Evolutionary conservation across 495 filamentous ascomycete genomes (phyloP).

Genomic region (Penicillium paradoxum): DNA sequence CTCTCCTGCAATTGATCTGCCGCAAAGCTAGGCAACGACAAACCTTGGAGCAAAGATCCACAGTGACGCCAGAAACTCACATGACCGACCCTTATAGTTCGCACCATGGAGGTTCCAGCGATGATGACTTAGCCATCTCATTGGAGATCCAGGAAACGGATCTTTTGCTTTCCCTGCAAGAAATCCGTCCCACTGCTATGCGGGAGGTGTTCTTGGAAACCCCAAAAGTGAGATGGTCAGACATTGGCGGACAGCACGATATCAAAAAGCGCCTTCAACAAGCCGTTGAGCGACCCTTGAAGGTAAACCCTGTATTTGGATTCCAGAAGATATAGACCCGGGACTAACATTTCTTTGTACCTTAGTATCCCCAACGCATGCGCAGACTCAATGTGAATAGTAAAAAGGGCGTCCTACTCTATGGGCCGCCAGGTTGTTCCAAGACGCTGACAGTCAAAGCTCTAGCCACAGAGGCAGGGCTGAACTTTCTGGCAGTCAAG

Average conservation of each 20-base stretch:
- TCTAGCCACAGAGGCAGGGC: slow-evolving; percentile 81
- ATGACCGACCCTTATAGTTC: not conserved
- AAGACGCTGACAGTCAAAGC: slow-evolving; percentile 94
- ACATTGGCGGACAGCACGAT: slow-evolving; percentile 83
- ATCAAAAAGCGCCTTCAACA: slow-evolving; percentile 67
- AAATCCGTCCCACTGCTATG: slow-evolving; percentile 77
- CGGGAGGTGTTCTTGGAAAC: slow-evolving; percentile 83
- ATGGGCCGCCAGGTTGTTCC: slow-evolving; percentile 92
- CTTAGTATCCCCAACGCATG: slow-evolving; percentile 55
- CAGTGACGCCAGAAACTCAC: not conserved
- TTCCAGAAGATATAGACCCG: not conserved
- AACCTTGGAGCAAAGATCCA: slow-evolving; percentile 7
- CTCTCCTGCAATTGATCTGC: slow-evolving; percentile 44
- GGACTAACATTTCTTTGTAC: slow-evolving; percentile 4
- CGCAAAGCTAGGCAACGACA: slow-evolving; percentile 40
- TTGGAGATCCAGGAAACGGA: slow-evolving; percentile 44
- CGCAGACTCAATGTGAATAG: slow-evolving; percentile 56
- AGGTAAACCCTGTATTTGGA: slow-evolving; percentile 36
- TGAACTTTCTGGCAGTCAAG: slow-evolving; percentile 95
- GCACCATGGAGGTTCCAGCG: not conserved
- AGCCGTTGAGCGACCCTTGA: slow-evolving; percentile 62
- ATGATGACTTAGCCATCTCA: slow-evolving; percentile 8
- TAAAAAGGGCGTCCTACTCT: slow-evolving; percentile 81
- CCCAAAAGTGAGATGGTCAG: slow-evolving; percentile 79
- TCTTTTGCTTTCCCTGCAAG: slow-evolving; percentile 49